phyloP scores from a whole-genome alignment of 345 rosid genomes.

The Rhizophora mangle region DNA sequence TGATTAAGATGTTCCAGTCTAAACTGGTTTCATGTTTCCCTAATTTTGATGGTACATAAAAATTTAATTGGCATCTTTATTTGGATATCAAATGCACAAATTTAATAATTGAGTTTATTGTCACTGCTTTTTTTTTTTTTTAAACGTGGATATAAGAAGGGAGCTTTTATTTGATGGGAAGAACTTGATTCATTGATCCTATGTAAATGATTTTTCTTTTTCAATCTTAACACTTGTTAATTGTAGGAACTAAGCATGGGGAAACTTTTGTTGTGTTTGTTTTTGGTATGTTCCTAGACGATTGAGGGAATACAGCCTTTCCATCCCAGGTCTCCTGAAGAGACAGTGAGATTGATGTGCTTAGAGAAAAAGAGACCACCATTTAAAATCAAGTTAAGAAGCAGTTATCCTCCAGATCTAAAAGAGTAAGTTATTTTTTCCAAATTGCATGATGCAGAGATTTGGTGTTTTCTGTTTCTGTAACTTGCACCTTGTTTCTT shows the following conservation, averaged over 20 bases:
- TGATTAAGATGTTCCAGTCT: not conserved
- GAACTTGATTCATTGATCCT: not conserved
- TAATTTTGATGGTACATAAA: too few species aligned
- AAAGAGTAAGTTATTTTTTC: constrained; percentile 61
- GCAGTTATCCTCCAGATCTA: constrained; percentile 64
- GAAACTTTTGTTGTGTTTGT: constrained; percentile 4
- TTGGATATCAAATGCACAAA: too few species aligned
- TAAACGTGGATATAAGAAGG: not conserved
- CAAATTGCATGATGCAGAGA: not conserved
- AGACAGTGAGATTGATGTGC: constrained; percentile 60
- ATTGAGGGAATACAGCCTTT: constrained; percentile 80
- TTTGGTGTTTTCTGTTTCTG: too few species aligned
- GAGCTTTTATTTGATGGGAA: not conserved
- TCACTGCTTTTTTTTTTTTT: too few species aligned
- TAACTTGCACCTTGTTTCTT: not conserved
- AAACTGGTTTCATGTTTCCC: not conserved
- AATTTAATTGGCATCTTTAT: too few species aligned
- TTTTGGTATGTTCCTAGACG: constrained; percentile 48
- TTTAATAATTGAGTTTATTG: too few species aligned
- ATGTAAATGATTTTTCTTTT: not conserved
- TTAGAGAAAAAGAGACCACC: constrained; percentile 65
- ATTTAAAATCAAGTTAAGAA: constrained; percentile 60
- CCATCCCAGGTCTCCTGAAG: constrained; percentile 66
- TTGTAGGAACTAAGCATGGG: not conserved
- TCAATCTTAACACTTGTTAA: not conserved